These are phyloP conservation scores for Taiozyma sp. DNA, from an alignment of 1,139 yeast species.

Conservation along the genomic window DNA sequence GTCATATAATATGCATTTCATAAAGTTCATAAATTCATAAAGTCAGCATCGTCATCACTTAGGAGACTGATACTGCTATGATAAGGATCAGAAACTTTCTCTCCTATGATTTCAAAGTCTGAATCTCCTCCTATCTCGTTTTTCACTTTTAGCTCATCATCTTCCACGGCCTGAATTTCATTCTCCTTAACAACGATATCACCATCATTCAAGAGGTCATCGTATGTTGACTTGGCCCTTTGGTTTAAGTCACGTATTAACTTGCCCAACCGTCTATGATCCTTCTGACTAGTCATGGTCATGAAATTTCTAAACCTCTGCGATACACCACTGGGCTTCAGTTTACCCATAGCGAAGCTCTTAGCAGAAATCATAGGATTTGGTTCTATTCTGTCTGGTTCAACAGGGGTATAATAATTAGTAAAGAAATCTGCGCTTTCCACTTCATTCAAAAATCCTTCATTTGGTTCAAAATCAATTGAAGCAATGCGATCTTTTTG, in stretches of 20 bases:
- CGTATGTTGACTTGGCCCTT: background rate
- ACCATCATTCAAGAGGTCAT: background rate
- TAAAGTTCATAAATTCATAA: constrained; percentile 10
- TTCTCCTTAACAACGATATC: background rate
- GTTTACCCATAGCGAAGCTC: constrained; percentile 8
- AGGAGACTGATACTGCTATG: constrained; percentile 6
- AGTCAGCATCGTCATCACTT: constrained; percentile 21
- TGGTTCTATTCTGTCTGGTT: constrained; percentile 6
- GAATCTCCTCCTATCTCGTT: constrained; percentile 1
- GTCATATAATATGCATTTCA: background rate
- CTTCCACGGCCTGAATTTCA: background rate
- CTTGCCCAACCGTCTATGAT: constrained; percentile 9
- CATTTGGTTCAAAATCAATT: constrained; percentile 4
- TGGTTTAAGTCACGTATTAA: constrained; percentile 4
- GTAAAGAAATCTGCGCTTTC: constrained; percentile 16
- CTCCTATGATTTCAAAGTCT: constrained; percentile 1
- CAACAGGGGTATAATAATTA: constrained; percentile 11
- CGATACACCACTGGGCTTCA: constrained; percentile 18
- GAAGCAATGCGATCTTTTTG: constrained; percentile 11
- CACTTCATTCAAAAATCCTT: constrained; percentile 15
- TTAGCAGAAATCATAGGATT: constrained; percentile 20
- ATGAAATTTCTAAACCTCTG: constrained; percentile 17
- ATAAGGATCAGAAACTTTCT: background rate
- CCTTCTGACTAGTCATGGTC: constrained; percentile 6
- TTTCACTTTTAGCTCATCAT: background rate